Evolutionary conservation across 139 green algal genomes (phyloP).

Genomic region (Tetratostichococcus sp.): DNA sequence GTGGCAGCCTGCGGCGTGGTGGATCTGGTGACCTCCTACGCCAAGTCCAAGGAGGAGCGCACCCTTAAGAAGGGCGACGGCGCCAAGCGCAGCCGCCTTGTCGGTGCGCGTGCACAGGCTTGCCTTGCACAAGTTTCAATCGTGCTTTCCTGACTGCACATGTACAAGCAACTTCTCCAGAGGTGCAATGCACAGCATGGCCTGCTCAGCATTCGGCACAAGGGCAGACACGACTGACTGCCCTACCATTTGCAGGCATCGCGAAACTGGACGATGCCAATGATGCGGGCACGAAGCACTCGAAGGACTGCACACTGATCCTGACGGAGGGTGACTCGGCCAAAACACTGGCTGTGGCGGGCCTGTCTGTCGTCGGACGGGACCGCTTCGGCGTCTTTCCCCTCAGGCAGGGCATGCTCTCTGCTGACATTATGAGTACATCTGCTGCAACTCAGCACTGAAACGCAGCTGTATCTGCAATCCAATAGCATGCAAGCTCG

Average conservation of each 20-base stretch:
- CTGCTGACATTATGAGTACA: no score
- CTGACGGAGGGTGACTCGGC: constrained; percentile 98
- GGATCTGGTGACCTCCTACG: constrained; percentile 86
- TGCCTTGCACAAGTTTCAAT: no score
- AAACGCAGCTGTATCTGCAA: no score
- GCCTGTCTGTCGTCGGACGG: constrained; percentile 90
- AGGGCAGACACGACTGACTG: no score
- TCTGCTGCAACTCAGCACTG: no score
- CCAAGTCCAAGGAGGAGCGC: constrained; percentile 90
- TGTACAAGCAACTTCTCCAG: no score
- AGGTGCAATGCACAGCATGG: no score
- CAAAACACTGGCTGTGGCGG: constrained; percentile 92
- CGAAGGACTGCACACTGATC: constrained; percentile 95
- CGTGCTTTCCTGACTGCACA: no score
- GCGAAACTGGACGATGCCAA: constrained; percentile 98
- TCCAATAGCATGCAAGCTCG: no score
- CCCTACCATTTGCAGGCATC: constrained; percentile 59
- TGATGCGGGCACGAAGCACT: constrained; percentile 84
- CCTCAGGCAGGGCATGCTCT: constrained; percentile 53
- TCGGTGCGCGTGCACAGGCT: constrained; percentile 37
- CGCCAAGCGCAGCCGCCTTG: constrained; percentile 76
- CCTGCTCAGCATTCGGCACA: no score
- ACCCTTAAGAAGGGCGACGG: constrained; percentile 97
- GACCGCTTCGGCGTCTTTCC: constrained; percentile 98
- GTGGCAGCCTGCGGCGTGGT: constrained; percentile 42